Conservation (phyloP, 306 rosid species). For the Corylus heterophylla region DNA sequence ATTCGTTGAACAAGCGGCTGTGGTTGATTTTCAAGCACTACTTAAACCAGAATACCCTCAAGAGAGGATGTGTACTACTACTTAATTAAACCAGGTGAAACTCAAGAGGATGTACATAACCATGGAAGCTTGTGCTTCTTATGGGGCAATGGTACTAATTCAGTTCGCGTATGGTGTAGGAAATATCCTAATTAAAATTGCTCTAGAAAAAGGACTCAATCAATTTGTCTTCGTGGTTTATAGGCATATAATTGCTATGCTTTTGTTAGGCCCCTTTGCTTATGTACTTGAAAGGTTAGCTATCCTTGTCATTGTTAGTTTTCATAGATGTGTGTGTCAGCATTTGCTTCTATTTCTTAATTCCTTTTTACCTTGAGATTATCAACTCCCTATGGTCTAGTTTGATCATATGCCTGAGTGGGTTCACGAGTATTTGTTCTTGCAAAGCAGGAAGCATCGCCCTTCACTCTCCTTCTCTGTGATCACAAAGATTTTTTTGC, state of each 20-base stretch:
- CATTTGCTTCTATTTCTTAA: background rate
- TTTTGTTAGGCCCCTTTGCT: slow-evolving; percentile 33
- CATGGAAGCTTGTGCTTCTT: slow-evolving; percentile 21
- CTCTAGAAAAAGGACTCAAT: slow-evolving; percentile 34
- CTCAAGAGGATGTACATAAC: background rate
- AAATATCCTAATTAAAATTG: slow-evolving; percentile 23
- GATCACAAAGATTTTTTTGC: slow-evolving; percentile 28
- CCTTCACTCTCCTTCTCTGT: slow-evolving; percentile 27
- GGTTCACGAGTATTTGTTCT: background rate
- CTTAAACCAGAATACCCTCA: background rate
- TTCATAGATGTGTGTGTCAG: background rate
- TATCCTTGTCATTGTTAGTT: background rate
- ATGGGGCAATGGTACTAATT: slow-evolving; percentile 23
- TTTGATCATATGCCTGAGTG: too few relatives aligned
- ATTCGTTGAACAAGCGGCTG: background rate
- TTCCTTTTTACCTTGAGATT: too few relatives aligned
- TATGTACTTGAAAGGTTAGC: slow-evolving; percentile 31
- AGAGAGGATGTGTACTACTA: background rate
- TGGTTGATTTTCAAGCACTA: background rate
- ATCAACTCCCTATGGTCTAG: too few relatives aligned
- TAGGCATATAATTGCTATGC: slow-evolving; percentile 31
- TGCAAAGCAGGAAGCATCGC: slow-evolving; percentile 33
- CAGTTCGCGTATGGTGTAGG: slow-evolving; percentile 29
- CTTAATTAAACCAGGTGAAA: background rate
- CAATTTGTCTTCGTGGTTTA: slow-evolving; percentile 38